These are phyloP conservation scores for Ramaria sp. DNA, from an alignment of 768 basidiomycete species.

Conservation along the genomic window DNA sequence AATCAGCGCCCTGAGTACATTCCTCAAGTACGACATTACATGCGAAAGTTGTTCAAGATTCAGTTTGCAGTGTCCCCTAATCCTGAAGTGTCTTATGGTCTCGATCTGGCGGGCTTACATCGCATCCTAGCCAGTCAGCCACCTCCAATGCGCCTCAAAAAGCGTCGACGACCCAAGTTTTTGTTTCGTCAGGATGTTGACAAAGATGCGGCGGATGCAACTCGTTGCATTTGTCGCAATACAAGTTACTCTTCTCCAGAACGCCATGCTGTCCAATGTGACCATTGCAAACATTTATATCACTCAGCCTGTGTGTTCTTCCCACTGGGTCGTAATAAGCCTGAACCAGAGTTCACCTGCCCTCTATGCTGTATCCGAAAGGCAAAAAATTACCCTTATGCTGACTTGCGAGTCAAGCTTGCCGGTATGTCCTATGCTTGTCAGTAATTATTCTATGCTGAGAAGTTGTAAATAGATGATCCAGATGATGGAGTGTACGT, in stretches of 20 bases:
- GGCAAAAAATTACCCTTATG: constrained; percentile 58
- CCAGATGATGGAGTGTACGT: constrained; percentile 52
- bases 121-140: constrained; percentile 68
- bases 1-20: constrained; percentile 73
- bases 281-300: constrained; percentile 52
- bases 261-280: constrained; percentile 58
- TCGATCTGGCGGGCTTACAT: constrained; percentile 75
- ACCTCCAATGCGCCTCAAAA: constrained; percentile 33
- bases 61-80: constrained; percentile 82
- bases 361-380: constrained; percentile 73
- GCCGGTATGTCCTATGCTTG: constrained; percentile 31
- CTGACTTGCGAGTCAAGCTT: constrained; percentile 66
- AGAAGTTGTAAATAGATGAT: constrained; percentile 24
- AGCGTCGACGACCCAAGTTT: constrained; percentile 56
- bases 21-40: constrained; percentile 77
- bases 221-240: constrained; percentile 74
- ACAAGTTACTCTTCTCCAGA: constrained; percentile 47
- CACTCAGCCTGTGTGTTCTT: constrained; percentile 73
- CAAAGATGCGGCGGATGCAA: constrained; percentile 61
- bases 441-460: neutral
- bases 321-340: constrained; percentile 26
- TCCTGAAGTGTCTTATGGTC: constrained; percentile 69
- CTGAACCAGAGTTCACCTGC: constrained; percentile 43
- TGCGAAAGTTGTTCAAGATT: constrained; percentile 84
- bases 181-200: constrained; percentile 71